phyloP scores from a whole-genome alignment of 805 yeast genomes.

The Candida jianshihensis region DNA sequence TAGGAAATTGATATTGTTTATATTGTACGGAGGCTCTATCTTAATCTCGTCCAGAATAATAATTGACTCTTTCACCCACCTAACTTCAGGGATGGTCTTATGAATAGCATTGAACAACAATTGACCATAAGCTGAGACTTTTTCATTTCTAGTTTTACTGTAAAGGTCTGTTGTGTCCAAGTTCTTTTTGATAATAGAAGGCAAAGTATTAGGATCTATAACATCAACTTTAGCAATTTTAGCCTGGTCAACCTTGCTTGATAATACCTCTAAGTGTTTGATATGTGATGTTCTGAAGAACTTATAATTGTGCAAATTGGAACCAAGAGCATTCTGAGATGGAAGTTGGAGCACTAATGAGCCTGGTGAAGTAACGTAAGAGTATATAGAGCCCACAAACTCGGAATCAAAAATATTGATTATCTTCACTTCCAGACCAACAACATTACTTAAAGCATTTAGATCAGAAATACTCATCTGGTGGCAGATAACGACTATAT shows the following conservation, averaged over 20 bases:
- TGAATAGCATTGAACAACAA: constrained; percentile 34
- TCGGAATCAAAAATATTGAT: constrained; percentile 52
- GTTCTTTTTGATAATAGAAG: constrained; percentile 13
- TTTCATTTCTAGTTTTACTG: constrained; percentile 26
- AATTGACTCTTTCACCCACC: constrained; percentile 38
- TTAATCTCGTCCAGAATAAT: constrained; percentile 40
- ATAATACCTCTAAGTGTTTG: constrained; percentile 41
- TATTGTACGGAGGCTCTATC: constrained; percentile 37
- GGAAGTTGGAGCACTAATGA: constrained; percentile 26
- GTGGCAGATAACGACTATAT: no score
- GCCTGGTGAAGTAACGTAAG: constrained; percentile 42
- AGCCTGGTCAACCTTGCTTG: constrained; percentile 26
- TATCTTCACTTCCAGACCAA: constrained; percentile 38
- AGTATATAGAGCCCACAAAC: constrained; percentile 56
- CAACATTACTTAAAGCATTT: constrained; percentile 6
- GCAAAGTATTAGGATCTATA: constrained; percentile 9
- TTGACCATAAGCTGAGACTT: constrained; percentile 37
- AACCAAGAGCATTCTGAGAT: constrained; percentile 4
- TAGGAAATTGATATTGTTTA: constrained; percentile 18
- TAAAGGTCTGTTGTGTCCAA: constrained; percentile 17
- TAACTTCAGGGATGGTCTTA: constrained; percentile 37
- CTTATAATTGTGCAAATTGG: constrained; percentile 30
- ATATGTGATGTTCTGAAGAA: constrained; percentile 53
- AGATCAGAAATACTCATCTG: constrained; percentile 1
- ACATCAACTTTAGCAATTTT: constrained; percentile 12